Base-by-base conservation (phyloP, 2,329 filamentous ascomycete genomes). In the Monosporascus sp. region DNA sequence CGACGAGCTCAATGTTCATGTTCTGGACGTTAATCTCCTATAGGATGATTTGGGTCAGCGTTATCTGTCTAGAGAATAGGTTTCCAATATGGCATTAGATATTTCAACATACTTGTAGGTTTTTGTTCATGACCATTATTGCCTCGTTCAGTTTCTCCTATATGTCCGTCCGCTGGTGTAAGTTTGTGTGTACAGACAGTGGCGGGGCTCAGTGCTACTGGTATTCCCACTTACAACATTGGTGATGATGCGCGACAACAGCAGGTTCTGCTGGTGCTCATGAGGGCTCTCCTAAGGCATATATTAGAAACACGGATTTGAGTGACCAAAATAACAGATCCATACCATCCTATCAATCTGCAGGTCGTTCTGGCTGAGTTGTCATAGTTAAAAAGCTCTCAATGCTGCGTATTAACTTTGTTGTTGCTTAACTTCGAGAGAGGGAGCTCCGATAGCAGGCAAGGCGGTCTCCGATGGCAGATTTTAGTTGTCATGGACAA, bases 121-220 rank as follows among this genome's bases (percentile, higher is more conserved):
- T 89, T 71, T 90, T 96, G 73, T 97, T 99, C 80, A 97, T 83
- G 49, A 93, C 85, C 73, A 94, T 84, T 50, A 97, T 82, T 2
- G 94, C 88, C 72, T 97, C 94, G 63, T 99, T 99, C 44, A 99
- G 81, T 72, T 99, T 99, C 74, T 97, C 94, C 93, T 97, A 56
- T 18, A 50, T 6, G 42, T 1, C 51, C 20, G 41, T 44, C 41
- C 9, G 11, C 11, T 47, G 6, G 46, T 53, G 39, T 62, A 49
- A 60, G 55, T 51, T 51, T 34, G 36, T 4, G 20, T 41, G 34
- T 48, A 34, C 17, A 18, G 44, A 15, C 39, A 36, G 31, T 57
- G 57, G 64, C 46, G 59, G 51, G 46, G 38, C 34, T 31, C 45
- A 7, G 9, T 34, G 50, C 36, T 49, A 44, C 27, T 36, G 27